Base-by-base conservation (phyloP, 1,284 basidiomycete species). In the Ceraceosorus guamensis region DNA sequence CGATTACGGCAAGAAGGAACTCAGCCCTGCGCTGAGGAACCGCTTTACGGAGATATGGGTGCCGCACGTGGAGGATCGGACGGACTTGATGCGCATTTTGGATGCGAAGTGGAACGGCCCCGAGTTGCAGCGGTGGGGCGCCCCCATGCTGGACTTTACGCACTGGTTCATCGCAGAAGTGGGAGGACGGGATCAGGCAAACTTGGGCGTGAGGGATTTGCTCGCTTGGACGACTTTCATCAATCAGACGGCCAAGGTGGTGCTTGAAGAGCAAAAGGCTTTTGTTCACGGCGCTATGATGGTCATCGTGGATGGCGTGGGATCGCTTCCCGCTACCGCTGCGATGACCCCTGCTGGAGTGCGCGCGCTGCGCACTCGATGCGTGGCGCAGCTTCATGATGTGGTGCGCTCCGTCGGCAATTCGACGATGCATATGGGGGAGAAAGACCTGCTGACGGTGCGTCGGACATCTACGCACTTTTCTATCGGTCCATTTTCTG, bases 1-100 rank as follows among this genome's bases (percentile, higher is more conserved):
- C 39, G 95, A 99, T 76, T 98, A 95, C 69, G 95, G 95, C 43
- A 99, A 99, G 80, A 98, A 98, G 76, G 95, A 99, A 75, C 81
- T 99, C 3, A 97, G 92, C 0, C 93, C 93, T 32, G 95, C 95
- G 0, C 81, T 99, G 47, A 84, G 95, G 31, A 99, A 99, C 78
- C 86, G 95, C 13, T 99, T 99, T 79, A 99, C 95, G 8, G 95
- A 99, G 76, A 95, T 99, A 46, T 99, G 92, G 92, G 95, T 99
- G 0, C 93, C 95, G 2, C 81, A 87, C 11, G 83, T 98, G 43
- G 85, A 89, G 57, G 82, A 86, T 59, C 81, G 85, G 32, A 75
- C 75, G 5, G 95, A 98, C 75, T 79, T 95, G 30, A 79, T 84
- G 55, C 82, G 88, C 67, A 96, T 99, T 66, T 81, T 97, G 52